Conservation (phyloP, 495 filamentous ascomycete species). For the Trichoderma asperelloides region DNA sequence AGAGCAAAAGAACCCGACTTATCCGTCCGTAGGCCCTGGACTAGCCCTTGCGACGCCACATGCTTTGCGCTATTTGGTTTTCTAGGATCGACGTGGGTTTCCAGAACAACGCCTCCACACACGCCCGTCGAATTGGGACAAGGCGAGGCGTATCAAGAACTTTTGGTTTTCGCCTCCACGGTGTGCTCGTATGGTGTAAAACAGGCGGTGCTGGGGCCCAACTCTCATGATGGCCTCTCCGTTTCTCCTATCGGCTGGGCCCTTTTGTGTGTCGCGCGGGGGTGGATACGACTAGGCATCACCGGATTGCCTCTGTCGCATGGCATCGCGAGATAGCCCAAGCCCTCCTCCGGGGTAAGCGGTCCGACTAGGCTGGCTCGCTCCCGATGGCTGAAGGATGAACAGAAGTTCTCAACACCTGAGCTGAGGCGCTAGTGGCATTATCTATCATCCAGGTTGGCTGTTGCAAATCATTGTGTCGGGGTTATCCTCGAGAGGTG, state of each 20-base stretch:
- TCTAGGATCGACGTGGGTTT: not conserved
- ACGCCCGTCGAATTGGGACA: not conserved
- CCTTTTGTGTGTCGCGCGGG: not conserved
- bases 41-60: not conserved
- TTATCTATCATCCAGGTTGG: not conserved
- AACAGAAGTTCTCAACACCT: slow-evolving; percentile 2
- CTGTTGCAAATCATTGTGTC: not conserved
- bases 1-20: slow-evolving; percentile 2
- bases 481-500: not conserved
- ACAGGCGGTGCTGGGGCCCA: not conserved
- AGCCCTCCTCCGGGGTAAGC: not conserved
- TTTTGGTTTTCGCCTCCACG: slow-evolving; percentile 1
- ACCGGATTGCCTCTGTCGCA: slow-evolving; percentile 2
- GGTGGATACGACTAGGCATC: not conserved
- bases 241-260: not conserved
- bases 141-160: not conserved
- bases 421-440: not conserved
- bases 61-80: not conserved
- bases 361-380: not conserved
- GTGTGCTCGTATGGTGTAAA: not conserved
- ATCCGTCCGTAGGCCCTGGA: not conserved
- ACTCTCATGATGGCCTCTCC: slow-evolving; percentile 1
- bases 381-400: not conserved
- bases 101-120: not conserved
- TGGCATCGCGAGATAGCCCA: not conserved